Percentiles rank a stretch among this genome's conserved stretches.
These are phyloP conservation scores for Puccinia triticina DNA, from an alignment of 1,284 basidiomycete species.

Conservation along the genomic window DNA sequence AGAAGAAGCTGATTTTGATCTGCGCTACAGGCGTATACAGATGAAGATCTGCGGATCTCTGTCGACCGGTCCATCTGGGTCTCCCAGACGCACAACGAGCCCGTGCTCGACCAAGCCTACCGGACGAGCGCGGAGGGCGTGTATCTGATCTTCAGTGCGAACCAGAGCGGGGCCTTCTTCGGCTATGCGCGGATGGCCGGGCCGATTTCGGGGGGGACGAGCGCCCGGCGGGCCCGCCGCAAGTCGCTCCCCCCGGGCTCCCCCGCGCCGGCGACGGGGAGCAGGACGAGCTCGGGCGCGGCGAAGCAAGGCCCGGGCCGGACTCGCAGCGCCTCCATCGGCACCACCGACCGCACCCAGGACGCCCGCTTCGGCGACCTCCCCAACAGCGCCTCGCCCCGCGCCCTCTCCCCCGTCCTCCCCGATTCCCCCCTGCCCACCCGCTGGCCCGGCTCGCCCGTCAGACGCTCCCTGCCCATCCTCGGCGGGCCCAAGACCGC, in stretches of 20 bases:
- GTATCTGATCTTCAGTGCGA: slow-evolving; percentile 53
- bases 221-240: too few relatives aligned
- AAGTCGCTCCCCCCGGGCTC: too few relatives aligned
- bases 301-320: not conserved
- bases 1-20: too few relatives aligned
- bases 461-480: slow-evolving; percentile 14
- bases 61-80: slow-evolving; percentile 47
- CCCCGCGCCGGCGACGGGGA: too few relatives aligned
- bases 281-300: too few relatives aligned
- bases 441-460: slow-evolving; percentile 6
- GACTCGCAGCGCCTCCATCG: slow-evolving; percentile 18
- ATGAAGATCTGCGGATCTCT: slow-evolving; percentile 50
- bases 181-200: slow-evolving; percentile 49
- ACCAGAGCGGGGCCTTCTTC: slow-evolving; percentile 52
- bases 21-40: slow-evolving; percentile 46
- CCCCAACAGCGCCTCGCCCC: not conserved
- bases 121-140: slow-evolving; percentile 51
- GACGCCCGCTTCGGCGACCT: not conserved
- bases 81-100: slow-evolving; percentile 53
- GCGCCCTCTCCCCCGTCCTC: not conserved
- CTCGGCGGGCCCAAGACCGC: not conserved
- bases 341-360: not conserved
- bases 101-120: slow-evolving; percentile 53
- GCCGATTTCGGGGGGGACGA: slow-evolving; percentile 17
- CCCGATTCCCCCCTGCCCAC: not conserved